Base-by-base conservation (phyloP, 495 filamentous ascomycete species). In the Terfezia boudieri region DNA sequence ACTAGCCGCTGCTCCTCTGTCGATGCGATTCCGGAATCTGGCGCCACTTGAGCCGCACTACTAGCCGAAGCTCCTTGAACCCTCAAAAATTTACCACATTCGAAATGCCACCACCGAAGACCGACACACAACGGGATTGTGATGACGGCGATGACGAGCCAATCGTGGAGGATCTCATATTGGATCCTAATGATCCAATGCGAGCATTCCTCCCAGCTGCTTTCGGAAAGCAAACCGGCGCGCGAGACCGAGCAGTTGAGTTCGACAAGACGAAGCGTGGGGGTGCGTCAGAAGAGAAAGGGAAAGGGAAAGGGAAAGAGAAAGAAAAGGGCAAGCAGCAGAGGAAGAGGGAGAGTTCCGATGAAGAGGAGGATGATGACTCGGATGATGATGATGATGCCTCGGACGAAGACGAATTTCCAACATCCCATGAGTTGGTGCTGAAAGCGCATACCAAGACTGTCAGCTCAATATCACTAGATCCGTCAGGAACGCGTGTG, bases 361-460 rank as follows among this genome's bases (percentile, higher is more conserved):
- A 65, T 17, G 59, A 69, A 37, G 72, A 71, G 54, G 68, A 73
- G 49, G 66, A 65, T n/a, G 70, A 76, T 41, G 73, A 76, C 38
- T 70, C 73, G 11, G 76, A 79, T 10, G 68, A 73, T 54, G 73
- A 77, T 20, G 74, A 78, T 38, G 71, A 75, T 16, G 72, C 75
- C 7, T 81, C 86, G 17, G 84, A 88, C 12, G 82, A 85, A 48
- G 89, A 94, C 61, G 86, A 90, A 57, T 95, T 83, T 56, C 90
- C 90, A 4, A 80, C 93, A 16, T 92, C 90, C 8, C 90, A 98
- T 60, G 88, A 95, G 67, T 74, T 98, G 60, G 70, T 89, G 17
- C 70, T 98, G 56, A 92, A 89, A 64, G 89, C 88, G 9, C 90
- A 98, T 66, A 86, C 93, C 14, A 81, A 83, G 53, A 82, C 87